phyloP scores from a whole-genome alignment of 768 basidiomycete genomes.

The Cubamyces lactineus region DNA sequence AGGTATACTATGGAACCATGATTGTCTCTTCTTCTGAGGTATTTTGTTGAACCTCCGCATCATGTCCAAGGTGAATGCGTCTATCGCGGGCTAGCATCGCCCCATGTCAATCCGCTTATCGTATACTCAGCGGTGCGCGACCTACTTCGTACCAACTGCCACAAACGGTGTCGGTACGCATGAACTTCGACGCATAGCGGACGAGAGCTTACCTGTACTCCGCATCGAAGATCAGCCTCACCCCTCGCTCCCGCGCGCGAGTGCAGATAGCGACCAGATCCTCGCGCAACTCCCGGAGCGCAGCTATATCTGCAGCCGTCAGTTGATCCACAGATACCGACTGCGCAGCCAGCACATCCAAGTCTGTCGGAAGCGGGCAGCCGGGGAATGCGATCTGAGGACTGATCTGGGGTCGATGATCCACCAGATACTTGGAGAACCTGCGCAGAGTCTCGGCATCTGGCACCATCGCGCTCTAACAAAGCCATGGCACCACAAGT shows the following conservation, averaged over 20 bases:
- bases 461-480: conserved; percentile 70
- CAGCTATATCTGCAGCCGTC: conserved; percentile 56
- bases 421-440: conserved; percentile 61
- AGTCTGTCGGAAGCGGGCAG: conserved; percentile 59
- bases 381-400: conserved; percentile 67
- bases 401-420: conserved; percentile 40
- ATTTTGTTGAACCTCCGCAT: conserved; percentile 76
- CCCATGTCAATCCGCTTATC: no score
- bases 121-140: no score
- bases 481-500: not conserved
- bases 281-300: conserved; percentile 61
- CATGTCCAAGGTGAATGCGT: conserved; percentile 74
- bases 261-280: conserved; percentile 68
- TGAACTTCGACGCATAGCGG: conserved; percentile 35
- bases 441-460: conserved; percentile 61
- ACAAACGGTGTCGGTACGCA: not conserved
- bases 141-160: no score
- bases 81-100: conserved; percentile 68
- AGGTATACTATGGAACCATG: conserved; percentile 7
- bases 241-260: conserved; percentile 60
- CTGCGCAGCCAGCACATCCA: conserved; percentile 48
- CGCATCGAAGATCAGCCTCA: conserved; percentile 81
- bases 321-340: conserved; percentile 37
- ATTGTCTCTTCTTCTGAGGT: conserved; percentile 22
- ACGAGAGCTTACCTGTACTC: conserved; percentile 63